Percentiles rank a stretch among this genome's conserved stretches.
phyloP scores from a whole-genome alignment of 2,329 filamentous ascomycete genomes.

The Alternaria triticimaculans region DNA sequence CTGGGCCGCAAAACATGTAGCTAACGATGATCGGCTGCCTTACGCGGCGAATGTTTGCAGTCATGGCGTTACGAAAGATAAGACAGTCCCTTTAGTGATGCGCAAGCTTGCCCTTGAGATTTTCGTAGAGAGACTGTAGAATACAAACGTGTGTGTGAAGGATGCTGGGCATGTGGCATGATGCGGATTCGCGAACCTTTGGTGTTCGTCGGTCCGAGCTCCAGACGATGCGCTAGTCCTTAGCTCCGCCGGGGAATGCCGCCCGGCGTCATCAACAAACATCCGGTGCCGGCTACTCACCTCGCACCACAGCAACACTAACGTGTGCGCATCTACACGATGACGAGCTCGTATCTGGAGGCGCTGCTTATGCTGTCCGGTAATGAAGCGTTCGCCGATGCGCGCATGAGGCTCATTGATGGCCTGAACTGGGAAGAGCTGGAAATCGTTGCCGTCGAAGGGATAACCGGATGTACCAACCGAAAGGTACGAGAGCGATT shows the following conservation, averaged over 20 bases:
- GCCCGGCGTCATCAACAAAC: neutral
- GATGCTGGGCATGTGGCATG: neutral
- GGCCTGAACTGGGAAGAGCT: neutral
- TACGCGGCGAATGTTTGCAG: rapidly evolving
- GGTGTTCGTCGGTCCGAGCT: neutral
- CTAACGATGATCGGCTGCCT: too few species aligned
- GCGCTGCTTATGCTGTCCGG: neutral
- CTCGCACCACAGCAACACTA: neutral
- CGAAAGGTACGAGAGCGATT: neutral
- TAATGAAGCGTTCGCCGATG: neutral
- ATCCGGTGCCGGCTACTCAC: neutral
- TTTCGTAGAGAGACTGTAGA: neutral
- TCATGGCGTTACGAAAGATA: rapidly evolving
- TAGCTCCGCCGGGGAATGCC: neutral
- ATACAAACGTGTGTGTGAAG: neutral
- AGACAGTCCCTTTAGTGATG: rapidly evolving
- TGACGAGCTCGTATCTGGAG: neutral
- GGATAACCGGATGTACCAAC: neutral
- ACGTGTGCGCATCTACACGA: neutral
- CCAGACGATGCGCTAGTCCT: neutral
- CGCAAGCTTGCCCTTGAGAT: too few species aligned
- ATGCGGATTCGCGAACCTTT: neutral
- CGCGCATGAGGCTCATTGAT: neutral
- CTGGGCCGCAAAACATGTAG: too few species aligned
- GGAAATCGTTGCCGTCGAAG: neutral